phyloP scores from a whole-genome alignment of 176 grass and related monocot species.

The bread wheat (Triticum aestivum) region IWGSC_CS_RefSeq_v2.1 NC_057804.1:591615487-591615986 shows the following conservation, averaged over 20 bases:
- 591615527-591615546: neutral
- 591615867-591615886: conserved; percentile 31
- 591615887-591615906: conserved; percentile 15
- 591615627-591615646: conserved; percentile 1
- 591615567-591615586: neutral
- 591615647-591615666: conserved; percentile 8
- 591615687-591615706: neutral
- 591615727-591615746: neutral
- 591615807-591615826: conserved; percentile 6
- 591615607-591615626: conserved; percentile 17
- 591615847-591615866: conserved; percentile 17
- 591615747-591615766: neutral
- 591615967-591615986: conserved; percentile 88
- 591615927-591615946: conserved; percentile 64
- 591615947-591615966: conserved; percentile 89
- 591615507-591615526: neutral
- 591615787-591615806: neutral
- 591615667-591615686: neutral
- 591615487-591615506: neutral
- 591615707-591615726: neutral
- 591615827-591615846: conserved; percentile 19
- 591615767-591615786: neutral
- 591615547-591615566: neutral
- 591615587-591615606: neutral
- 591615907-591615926: conserved; percentile 16